phyloP scores from a whole-genome alignment of 1,284 basidiomycete species.

The Ustilago sp. region DNA sequence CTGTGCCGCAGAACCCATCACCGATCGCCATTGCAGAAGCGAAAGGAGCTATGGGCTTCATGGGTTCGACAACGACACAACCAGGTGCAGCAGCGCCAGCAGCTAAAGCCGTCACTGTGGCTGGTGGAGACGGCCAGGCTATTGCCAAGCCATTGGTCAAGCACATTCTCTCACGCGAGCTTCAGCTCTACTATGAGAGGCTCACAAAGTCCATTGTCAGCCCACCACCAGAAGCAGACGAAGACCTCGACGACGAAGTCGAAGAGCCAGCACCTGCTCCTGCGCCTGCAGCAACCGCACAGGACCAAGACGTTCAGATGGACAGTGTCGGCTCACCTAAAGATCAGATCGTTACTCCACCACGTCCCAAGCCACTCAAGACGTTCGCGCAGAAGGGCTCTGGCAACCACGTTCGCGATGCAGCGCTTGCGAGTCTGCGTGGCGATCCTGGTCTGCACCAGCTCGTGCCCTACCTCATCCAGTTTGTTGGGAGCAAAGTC shows the following conservation, averaged over 20 bases:
- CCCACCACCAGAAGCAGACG: slow-evolving; percentile 60
- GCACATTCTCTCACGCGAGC: slow-evolving; percentile 90
- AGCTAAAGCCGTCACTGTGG: slow-evolving; percentile 62
- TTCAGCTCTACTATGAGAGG: slow-evolving; percentile 94
- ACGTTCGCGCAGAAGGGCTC: slow-evolving; percentile 52
- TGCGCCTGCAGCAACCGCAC: slow-evolving; percentile 10
- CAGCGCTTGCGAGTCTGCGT: slow-evolving; percentile 88
- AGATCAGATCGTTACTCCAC: slow-evolving; percentile 47
- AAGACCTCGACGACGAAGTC: slow-evolving; percentile 46
- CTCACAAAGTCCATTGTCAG: slow-evolving; percentile 76
- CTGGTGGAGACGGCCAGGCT: slow-evolving; percentile 49
- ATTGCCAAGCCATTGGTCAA: slow-evolving; percentile 75
- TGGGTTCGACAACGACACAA: slow-evolving; percentile 40
- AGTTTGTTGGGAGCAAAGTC: slow-evolving; percentile 86
- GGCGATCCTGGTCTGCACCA: slow-evolving; percentile 92
- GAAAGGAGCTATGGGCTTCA: slow-evolving; percentile 29
- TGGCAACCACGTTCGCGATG: slow-evolving; percentile 72
- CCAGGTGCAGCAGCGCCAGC: slow-evolving; percentile 59
- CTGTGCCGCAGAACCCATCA: slow-evolving; percentile 95
- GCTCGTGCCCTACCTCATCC: slow-evolving; percentile 92
- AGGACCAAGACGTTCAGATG: slow-evolving; percentile 40
- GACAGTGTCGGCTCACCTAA: slow-evolving; percentile 25
- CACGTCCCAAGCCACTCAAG: slow-evolving; percentile 51
- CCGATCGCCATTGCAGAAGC: slow-evolving; percentile 58
- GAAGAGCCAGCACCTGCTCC: slow-evolving; percentile 19